phyloP scores from a whole-genome alignment of 495 filamentous ascomycete species.

The Bacidia rubella region DNA sequence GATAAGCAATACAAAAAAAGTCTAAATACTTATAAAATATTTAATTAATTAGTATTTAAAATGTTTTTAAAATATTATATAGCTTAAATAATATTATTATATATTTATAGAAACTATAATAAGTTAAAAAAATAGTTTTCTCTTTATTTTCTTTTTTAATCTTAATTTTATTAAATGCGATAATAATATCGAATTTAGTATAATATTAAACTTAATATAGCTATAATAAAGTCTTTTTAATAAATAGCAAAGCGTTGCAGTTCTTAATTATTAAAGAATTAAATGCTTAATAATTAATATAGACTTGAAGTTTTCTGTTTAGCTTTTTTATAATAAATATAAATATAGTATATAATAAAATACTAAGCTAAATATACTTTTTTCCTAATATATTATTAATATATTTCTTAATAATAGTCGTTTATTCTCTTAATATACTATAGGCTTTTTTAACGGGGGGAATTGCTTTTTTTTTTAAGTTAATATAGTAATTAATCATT shows the following conservation, averaged over 20 bases:
- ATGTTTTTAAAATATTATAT: background rate
- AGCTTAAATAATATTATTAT: background rate
- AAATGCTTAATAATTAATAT: background rate
- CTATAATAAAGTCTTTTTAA: background rate
- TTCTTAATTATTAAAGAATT: background rate
- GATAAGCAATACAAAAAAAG: background rate
- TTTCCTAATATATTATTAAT: background rate
- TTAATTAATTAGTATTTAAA: background rate
- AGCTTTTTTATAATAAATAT: background rate
- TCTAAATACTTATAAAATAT: background rate
- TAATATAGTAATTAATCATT: slow-evolving; percentile 2
- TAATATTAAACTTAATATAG: background rate
- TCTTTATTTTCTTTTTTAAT: background rate
- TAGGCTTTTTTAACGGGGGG: background rate
- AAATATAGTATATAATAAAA: background rate
- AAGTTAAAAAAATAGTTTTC: background rate
- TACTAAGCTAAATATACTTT: background rate
- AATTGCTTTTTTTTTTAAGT: background rate
- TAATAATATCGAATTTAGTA: background rate
- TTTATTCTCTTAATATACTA: background rate
- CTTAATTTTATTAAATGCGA: background rate
- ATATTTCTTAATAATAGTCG: background rate
- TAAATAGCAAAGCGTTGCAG: background rate
- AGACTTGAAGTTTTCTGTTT: background rate
- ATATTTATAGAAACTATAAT: background rate